These are phyloP conservation scores for Ophiostoma populinum DNA, from an alignment of 2,329 filamentous ascomycete genomes.

Conservation along the genomic window DNA sequence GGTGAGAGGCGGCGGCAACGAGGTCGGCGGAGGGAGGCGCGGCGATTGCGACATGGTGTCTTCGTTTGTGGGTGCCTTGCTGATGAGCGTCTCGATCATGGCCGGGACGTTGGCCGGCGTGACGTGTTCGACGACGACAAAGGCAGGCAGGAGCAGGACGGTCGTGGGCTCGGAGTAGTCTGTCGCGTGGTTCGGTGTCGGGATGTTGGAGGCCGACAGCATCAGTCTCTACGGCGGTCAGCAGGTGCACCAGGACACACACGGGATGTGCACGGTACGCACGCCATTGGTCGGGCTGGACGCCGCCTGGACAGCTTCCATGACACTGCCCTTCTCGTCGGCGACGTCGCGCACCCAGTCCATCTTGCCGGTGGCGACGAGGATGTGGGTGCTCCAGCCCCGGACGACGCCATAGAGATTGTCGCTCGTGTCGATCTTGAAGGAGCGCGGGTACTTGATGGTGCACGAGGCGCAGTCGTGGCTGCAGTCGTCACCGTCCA, in stretches of 20 bases:
- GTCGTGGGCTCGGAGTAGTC: constrained; percentile 56
- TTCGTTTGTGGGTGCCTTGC: constrained; percentile 55
- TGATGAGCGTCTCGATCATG: constrained; percentile 55
- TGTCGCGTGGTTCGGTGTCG: constrained; percentile 49
- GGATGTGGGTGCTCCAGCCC: constrained; percentile 73
- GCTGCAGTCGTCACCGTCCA: constrained; percentile 78
- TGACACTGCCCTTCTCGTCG: constrained; percentile 73
- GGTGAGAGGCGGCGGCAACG: constrained; percentile 15
- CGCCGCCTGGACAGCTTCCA: constrained; percentile 51
- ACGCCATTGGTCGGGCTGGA: constrained; percentile 47
- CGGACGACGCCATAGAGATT: constrained; percentile 71
- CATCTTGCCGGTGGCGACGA: constrained; percentile 81
- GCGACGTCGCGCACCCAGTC: constrained; percentile 86
- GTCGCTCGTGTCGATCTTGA: constrained; percentile 61
- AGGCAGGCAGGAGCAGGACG: constrained; percentile 69
- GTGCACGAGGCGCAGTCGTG: constrained; percentile 75
- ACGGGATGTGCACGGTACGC: neutral
- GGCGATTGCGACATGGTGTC: constrained; percentile 18
- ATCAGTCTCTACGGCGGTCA: constrained; percentile 50
- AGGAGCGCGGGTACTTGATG: constrained; percentile 53
- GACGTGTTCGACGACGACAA: constrained; percentile 69
- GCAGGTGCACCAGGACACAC: neutral
- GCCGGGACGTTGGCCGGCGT: constrained; percentile 55
- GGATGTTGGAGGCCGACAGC: constrained; percentile 84
- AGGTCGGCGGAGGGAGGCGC: constrained; percentile 14